These are phyloP conservation scores for Sanghuangporus sanghuang DNA, from an alignment of 1,284 basidiomycete species.

Conservation along the genomic window DNA sequence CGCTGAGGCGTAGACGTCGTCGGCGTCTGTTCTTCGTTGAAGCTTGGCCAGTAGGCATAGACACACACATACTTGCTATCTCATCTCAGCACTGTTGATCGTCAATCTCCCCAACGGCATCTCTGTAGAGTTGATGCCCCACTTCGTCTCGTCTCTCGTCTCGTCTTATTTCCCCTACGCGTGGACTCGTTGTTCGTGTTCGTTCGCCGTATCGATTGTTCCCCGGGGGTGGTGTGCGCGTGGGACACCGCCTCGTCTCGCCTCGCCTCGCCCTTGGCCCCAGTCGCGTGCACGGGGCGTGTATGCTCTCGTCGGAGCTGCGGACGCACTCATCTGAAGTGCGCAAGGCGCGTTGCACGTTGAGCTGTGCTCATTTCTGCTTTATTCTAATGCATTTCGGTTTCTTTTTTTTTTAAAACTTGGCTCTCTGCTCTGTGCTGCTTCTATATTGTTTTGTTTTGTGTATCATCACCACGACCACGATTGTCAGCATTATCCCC, in stretches of 20 bases:
- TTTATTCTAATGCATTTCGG: neutral
- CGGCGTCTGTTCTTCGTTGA: neutral
- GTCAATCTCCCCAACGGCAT: too few relatives aligned
- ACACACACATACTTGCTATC: too few relatives aligned
- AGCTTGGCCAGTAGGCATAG: too few relatives aligned
- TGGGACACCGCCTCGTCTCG: neutral
- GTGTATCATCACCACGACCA: neutral
- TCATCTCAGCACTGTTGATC: neutral
- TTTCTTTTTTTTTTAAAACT: neutral
- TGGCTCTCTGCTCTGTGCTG: neutral
- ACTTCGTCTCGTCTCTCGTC: neutral
- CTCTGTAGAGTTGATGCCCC: too few relatives aligned
- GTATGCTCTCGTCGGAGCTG: neutral
- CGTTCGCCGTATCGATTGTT: neutral
- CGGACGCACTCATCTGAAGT: neutral
- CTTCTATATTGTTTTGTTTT: neutral
- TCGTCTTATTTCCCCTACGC: neutral
- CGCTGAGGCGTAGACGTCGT: slow-evolving; percentile 7
- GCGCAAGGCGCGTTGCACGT: neutral
- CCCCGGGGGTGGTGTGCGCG: too few relatives aligned
- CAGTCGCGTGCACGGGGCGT: neutral
- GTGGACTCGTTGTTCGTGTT: too few relatives aligned
- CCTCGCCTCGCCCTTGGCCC: neutral
- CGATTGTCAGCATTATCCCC: neutral
- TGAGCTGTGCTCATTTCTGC: neutral